These are phyloP conservation scores for Rubia balearica DNA, from an alignment of 305 asterid genomes.

Conservation along the genomic window DNA sequence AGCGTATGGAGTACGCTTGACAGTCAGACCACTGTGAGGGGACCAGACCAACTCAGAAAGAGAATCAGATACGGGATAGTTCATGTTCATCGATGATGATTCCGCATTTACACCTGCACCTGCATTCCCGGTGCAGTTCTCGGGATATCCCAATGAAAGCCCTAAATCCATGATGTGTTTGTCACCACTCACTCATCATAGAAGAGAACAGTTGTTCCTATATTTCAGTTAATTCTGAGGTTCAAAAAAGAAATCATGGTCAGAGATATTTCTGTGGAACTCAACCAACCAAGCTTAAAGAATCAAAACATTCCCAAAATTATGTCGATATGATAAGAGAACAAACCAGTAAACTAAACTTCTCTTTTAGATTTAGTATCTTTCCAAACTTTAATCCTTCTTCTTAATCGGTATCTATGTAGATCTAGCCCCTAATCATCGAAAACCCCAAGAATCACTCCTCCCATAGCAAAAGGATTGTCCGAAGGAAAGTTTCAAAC, in stretches of 20 bases:
- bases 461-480: neutral
- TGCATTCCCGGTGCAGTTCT: constrained; percentile 23
- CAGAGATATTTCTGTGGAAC: neutral
- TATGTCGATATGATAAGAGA: neutral
- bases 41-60: constrained; percentile 84
- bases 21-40: constrained; percentile 54
- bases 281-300: neutral
- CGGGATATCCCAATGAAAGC: constrained; percentile 46
- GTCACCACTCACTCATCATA: constrained; percentile 28
- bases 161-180: constrained; percentile 42
- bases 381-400: neutral
- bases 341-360: neutral
- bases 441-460: neutral
- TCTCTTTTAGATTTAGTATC: neutral
- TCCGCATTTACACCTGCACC: constrained; percentile 98
- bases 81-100: constrained; percentile 35
- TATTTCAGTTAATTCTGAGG: constrained; percentile 16
- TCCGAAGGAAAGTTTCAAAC: neutral
- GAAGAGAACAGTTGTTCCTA: constrained; percentile 4
- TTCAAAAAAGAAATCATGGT: constrained; percentile 2
- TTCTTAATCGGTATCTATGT: neutral
- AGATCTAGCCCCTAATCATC: neutral
- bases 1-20: constrained; percentile 46
- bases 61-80: constrained; percentile 60
- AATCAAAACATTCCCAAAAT: neutral